Evolutionary conservation across 371 early-diverging fungal genomes (phyloP), one percentile per base, ranked within the genome.

Genomic region (Mucor mucedo): DNA sequence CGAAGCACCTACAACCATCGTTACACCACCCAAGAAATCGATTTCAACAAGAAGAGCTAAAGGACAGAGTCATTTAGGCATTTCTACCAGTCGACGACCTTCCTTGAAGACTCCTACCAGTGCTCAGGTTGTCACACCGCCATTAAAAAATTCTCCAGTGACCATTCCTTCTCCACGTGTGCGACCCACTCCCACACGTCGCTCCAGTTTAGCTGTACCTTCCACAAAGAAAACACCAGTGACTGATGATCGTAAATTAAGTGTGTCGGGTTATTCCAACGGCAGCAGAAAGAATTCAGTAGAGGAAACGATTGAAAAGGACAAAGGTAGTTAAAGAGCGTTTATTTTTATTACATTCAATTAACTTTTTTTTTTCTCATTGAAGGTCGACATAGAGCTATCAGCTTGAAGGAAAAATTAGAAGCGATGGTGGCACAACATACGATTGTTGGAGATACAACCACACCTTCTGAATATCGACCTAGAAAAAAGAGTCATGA

Each of bases 351-450:
- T 1, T 21, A 21, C 21, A 21, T 21, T 21, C 21, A 21, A 21
- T 21, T 21, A 21, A 21, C 21, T 21, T 27, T 14, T 52, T 13
- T 11, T 28, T 4, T 47, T 21, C 21, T 21, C 21, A 21, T 21
- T 21, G 21, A 21, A 53, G 65, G 53, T 16, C 63, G 47, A 27
- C 58, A 62, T 33, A 61, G 62, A 57, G 63, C 60, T 13, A 52
- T 75, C 42, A 75, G 76, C 62, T 50, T 72, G 5, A 63, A 55
- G 16, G 76, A 72, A 39, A 69, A 66, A 44, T 35, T 75, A 14
- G 66, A 75, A n/a, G 67, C 67, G 3, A 69, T 75, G 69, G 76
- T 72, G 38, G 76, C 72, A 29, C 66, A 69, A 28, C 70, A 75
- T 38, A 52, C 67, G 9, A 72, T 75, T 38, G 52, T 64, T 7